phyloP scores from a whole-genome alignment of 1,284 basidiomycete species.

The Trametes hirsuta region DNA sequence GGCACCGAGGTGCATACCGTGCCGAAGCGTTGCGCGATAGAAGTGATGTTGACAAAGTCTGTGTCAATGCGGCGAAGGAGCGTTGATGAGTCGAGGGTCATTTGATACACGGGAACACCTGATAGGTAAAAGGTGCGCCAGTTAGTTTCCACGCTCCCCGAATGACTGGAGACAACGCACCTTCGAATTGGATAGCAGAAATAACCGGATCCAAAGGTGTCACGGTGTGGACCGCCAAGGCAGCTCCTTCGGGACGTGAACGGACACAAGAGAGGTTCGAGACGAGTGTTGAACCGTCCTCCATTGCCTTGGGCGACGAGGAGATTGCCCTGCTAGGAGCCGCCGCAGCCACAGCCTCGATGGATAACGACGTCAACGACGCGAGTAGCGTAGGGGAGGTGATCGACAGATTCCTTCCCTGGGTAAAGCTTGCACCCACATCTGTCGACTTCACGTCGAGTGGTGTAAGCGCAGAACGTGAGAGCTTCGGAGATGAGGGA shows the following conservation, averaged over 20 bases:
- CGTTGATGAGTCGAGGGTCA: conserved; percentile 52
- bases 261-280: neutral
- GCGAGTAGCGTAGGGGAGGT: conserved; percentile 27
- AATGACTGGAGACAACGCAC: conserved; percentile 40
- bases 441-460: conserved; percentile 20
- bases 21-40: conserved; percentile 52
- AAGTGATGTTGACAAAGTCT: conserved; percentile 71
- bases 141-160: conserved; percentile 8
- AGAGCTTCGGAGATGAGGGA: conserved; percentile 19
- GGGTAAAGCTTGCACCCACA: neutral
- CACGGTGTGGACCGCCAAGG: conserved; percentile 58
- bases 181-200: conserved; percentile 67
- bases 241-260: conserved; percentile 8
- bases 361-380: conserved; percentile 28
- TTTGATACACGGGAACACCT: conserved; percentile 76
- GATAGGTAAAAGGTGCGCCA: conserved; percentile 3
- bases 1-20: conserved; percentile 40
- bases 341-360: conserved; percentile 18
- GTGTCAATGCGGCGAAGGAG: conserved; percentile 72
- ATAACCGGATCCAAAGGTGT: conserved; percentile 62
- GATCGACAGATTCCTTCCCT: conserved; percentile 22
- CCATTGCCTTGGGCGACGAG: conserved; percentile 5
- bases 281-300: neutral
- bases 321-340: neutral
- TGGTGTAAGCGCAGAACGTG: conserved; percentile 20